Evolutionary conservation across 2,329 filamentous ascomycete species (phyloP).

Genomic region (Lachnellula suecica): DNA sequence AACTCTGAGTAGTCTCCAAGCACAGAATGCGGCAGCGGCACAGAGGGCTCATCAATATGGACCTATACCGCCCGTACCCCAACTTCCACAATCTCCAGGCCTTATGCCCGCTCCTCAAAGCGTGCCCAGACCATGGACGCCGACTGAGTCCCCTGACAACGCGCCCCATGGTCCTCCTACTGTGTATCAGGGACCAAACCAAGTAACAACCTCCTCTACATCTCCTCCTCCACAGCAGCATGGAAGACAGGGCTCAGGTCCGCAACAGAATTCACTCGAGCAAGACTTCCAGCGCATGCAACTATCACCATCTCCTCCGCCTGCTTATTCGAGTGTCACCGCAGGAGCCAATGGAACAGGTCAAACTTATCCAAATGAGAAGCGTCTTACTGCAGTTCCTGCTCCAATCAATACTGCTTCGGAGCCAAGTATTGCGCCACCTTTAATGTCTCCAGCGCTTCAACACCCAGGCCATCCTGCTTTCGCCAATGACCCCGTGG

Average conservation of each 20-base stretch:
- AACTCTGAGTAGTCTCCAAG: conserved; percentile 71
- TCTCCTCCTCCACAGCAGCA: conserved; percentile 42
- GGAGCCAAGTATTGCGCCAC: conserved; percentile 37
- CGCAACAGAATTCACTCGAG: conserved; percentile 72
- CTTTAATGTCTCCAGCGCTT: conserved; percentile 31
- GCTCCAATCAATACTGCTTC: conserved; percentile 28
- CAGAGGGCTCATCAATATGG: conserved; percentile 82
- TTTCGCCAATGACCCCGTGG: conserved; percentile 80
- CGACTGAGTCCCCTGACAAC: conserved; percentile 83
- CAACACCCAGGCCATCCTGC: conserved; percentile 76
- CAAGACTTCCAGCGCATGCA: conserved; percentile 84
- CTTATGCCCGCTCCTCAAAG: conserved; percentile 30
- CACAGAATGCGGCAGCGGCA: conserved; percentile 76
- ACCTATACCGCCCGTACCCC: conserved; percentile 46
- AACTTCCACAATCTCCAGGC: conserved; percentile 32
- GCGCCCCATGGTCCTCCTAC: conserved; percentile 87
- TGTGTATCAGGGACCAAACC: conserved; percentile 83
- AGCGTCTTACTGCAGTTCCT: conserved; percentile 40
- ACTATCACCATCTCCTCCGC: conserved; percentile 79
- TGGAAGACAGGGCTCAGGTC: conserved; percentile 29
- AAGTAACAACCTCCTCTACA: conserved; percentile 50
- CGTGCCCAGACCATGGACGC: conserved; percentile 79
- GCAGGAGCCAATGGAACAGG: conserved; percentile 43
- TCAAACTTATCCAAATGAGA: conserved; percentile 74
- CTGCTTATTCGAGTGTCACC: conserved; percentile 86